phyloP scores from a whole-genome alignment of 2,329 filamentous ascomycete genomes.

The Byssothecium circinans region DNA sequence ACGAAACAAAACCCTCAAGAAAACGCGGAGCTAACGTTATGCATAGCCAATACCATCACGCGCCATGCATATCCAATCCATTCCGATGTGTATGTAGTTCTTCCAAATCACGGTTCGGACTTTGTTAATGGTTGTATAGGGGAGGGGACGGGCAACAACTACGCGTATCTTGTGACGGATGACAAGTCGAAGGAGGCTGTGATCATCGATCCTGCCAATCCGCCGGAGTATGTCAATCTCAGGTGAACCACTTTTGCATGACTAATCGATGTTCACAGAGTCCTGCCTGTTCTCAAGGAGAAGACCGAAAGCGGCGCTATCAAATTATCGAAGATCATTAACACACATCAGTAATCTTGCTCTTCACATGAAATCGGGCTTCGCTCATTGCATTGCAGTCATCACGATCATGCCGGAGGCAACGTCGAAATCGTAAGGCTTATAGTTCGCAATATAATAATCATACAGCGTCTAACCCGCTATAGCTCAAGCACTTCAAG shows the following conservation, averaged over 20 bases:
- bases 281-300: conserved; percentile 68
- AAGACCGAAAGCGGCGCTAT: conserved; percentile 71
- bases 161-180: conserved; percentile 67
- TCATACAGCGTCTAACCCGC: not conserved
- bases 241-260: not conserved
- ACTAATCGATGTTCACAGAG: conserved; percentile 45
- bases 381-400: conserved; percentile 56
- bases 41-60: conserved; percentile 41
- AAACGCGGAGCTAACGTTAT: conserved; percentile 21
- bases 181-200: conserved; percentile 54
- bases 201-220: conserved; percentile 79
- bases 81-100: conserved; percentile 74
- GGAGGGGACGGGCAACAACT: conserved; percentile 79
- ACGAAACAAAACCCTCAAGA: too few relatives aligned
- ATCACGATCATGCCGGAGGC: conserved; percentile 92
- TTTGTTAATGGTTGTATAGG: conserved; percentile 51
- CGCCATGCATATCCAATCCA: conserved; percentile 83
- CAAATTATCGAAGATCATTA: conserved; percentile 86
- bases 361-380: not conserved
- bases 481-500: conserved; percentile 60
- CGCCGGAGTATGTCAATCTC: conserved; percentile 68
- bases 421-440: conserved; percentile 72
- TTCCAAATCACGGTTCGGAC: conserved; percentile 5
- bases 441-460: not conserved
- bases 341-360: conserved; percentile 85